Evolutionary conservation across 1,139 yeast species (phyloP), one percentile per base, ranked within the genome.

Genomic region (Diutina catenulata): DNA sequence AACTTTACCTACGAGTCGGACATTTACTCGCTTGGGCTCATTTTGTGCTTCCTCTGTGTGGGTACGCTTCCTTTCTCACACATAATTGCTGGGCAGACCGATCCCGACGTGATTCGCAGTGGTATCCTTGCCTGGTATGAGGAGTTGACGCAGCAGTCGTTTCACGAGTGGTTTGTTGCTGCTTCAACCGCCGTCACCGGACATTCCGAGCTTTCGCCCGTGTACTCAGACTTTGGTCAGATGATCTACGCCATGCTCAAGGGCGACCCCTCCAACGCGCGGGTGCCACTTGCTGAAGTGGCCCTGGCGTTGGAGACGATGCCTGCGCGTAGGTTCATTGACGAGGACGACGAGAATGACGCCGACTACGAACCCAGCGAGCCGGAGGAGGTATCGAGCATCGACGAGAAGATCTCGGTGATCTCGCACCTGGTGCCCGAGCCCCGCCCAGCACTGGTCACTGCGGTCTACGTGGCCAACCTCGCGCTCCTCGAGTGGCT

Each of bases 21-120:
- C 54, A 68, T 83, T 38, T 86, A 82, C 52, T 80, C 94, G 0
- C 55, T 86, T 28, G 96, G 95, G 0, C 72, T 87, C 74, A 80
- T 84, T 25, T 56, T 84, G 37, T 78, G 82, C 51, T 83, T 71
- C 52, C 55, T 86, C 40, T 76, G 88, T 43, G 79, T 78, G 51
- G 83, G 87, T 1, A 59, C 59, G 19, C 57, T 84, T 27, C 95
- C 95, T 0, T 84, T 62, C 38, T 43, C 64, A 1, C 45, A 48
- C 1, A 16, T 41, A 6, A 48, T 61, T 3, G 39, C 42, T 2
- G 52, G 72, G 46, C 58, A 62, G n/a, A 47, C 46, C 5, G 63
- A 60, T 27, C 70, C 67, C 4, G 46, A 44, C 9, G 8, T 14
- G 15, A 25, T 59, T 3, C 43, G 66, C 25, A 28, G 45, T 3